Base-by-base conservation (phyloP, 1,139 yeast species). In the Sugiyamaella japonica region DNA sequence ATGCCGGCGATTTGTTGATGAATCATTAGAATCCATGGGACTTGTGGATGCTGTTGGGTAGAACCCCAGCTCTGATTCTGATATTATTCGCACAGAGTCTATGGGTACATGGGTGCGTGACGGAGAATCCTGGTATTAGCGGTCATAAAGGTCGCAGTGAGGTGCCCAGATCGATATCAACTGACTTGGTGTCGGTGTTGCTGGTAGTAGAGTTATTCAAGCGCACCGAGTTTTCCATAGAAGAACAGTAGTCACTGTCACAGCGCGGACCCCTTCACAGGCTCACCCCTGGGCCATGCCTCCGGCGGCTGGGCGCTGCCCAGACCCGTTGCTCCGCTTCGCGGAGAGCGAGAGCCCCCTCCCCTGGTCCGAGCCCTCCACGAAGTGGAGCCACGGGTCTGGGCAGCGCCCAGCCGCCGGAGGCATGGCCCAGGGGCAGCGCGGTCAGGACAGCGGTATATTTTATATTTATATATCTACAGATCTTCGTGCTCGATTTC, bases 91-190 rank as follows among this genome's bases (percentile, higher is more conserved):
- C 2, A 53, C 48, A 23, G 53, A 41, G 40, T 32, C 36, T 31
- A 54, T 42, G 1, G 54, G 47, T 7, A 50, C 48, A 13, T 43
- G 50, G 1, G 56, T 42, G 3, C 43, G 34, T 15, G 15, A 23
- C 7, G n/a, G n/a, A n/a, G 42, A 36, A 25, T 9, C 8, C 34
- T n/a, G 20, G 48, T 9, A n/a, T 54, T 48, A 5, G 50, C 53
- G 1, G 57, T 37, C 7, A 62, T 56, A 13, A 62, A 41, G 2
- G 65, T 58, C 1, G 62, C 31, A 62, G 52, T 1, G 63, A 60
- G 13, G 61, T 54, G 15, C 59, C 61, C 31, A 62, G 54, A 29
- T 59, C 62, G 28, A 56, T 20, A 23, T 62, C 61, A 12, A 58
- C 59, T 28, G 49, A 9, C 3, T 9, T 29, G 7, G 25, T 20